Base-by-base conservation (phyloP, 495 filamentous ascomycete species). In the Penicillium diatomitis region DNA sequence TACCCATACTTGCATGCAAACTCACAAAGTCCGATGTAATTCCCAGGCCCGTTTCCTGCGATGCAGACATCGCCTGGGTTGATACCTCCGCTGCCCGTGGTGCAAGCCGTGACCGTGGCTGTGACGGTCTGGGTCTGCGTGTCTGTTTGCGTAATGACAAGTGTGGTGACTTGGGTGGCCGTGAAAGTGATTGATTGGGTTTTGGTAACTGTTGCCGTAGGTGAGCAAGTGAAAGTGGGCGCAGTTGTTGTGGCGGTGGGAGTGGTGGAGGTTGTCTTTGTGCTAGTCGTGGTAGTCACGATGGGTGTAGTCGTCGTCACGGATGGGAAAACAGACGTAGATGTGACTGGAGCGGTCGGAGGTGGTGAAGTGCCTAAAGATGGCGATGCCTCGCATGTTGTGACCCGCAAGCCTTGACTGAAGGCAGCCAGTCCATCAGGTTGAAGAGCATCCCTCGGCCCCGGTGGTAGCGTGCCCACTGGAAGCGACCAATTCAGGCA, bases 381-480 rank as follows among this genome's bases (percentile, higher is more conserved):
- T 4, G 75, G 73, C 8, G 55, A 66, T 3, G 75, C 60, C n/a
- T 52, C 51, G 46, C 75, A 78, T 8, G 72, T 71, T 8, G 56
- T 52, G 5, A 74, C 72, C 27, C 68, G 65, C n/a, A 79, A 62
- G 8, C 75, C 75, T 11, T 61, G 60, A 9, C 54, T 57, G 27
- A 79, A 63, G 4, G 57, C 62, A 4, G 66, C 52, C 2, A 76
- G 62, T 12, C 72, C 75, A 34, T 67, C 70, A 10, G 56, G 60
- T 34, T 57, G 60, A 9, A 78, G 65, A 6, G 65, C 47, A 47
- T 78, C 76, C 27, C 58, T 56, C 4, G 58, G 44, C 4, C 65
- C 66, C 2, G 66, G 57, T 3, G 77, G 77, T 1, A 80, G 64
- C 6, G 56, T 69, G 35, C 77, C 77, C 29, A 68, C 66, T 69